Evolutionary conservation across 805 yeast genomes (phyloP), one percentile per base, ranked within the genome.

Genomic region (Sporopachydermia lactativora): DNA sequence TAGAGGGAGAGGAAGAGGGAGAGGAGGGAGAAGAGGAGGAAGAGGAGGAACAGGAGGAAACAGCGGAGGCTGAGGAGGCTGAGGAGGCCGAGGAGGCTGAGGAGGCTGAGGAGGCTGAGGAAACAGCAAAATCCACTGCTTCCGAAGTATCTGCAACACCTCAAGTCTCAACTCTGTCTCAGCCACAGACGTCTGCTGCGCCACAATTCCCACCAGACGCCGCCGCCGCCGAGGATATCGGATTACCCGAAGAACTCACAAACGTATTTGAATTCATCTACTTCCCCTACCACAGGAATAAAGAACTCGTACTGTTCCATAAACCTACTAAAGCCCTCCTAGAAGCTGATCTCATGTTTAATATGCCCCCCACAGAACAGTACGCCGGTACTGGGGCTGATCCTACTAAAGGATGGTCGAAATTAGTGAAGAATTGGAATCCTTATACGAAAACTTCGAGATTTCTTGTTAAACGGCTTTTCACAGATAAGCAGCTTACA

Each of bases 311-410:
- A 2, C 49, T 71, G 47, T 71, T 53, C 51, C 73, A 73, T 50
- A 61, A 59, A 36, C 52, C 54, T 11, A 59, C 73, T 28, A 68
- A 68, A 52, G 62, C 73, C 0, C 49, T 78, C 15, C 61, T 71
- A 44, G 74, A 68, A 48, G 85, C 77, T 11, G 85, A 79, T 53
- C 52, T 77, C 43, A 49, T 77, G 24, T 71, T 78, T 58, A 75
- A 76, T 52, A 59, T 77, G 46, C 77, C 75, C 8, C 61, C 62
- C 24, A 47, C 52, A 14, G 68, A 65, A n/a, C 68, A 64, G 42
- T 77, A 71, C 48, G 58, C 65, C 17, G 82, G 78, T 5, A 61
- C 57, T 3, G 54, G 53, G 4, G 55, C 49, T 38, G 56, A 59
- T 38, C 73, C 77, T 17, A 70, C 65, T 43, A 40, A 50, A 2